A percentile compares a stretch with the other conserved stretches of the same genome.
Conservation (phyloP, 345 rosid species). For the Camelina sativa region DNA sequence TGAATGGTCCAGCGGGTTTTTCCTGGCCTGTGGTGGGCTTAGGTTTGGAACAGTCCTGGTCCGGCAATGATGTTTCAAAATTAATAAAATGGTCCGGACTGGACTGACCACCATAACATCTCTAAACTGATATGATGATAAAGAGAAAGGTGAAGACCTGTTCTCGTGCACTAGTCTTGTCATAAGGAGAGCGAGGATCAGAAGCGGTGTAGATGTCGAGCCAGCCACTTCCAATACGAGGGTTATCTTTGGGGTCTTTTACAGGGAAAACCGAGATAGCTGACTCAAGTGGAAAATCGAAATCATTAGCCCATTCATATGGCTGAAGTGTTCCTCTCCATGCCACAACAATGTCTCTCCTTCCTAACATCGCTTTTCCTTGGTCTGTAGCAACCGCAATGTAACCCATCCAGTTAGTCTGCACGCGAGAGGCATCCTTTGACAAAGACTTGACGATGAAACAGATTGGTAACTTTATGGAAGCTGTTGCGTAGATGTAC, state of each 20-base stretch:
- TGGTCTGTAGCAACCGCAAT: constrained; percentile 58
- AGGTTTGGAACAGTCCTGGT: constrained; percentile 4
- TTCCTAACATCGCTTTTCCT: constrained; percentile 53
- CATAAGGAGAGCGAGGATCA: constrained; percentile 49
- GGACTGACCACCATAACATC: no score
- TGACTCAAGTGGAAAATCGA: constrained; percentile 45
- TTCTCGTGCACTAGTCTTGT: constrained; percentile 55
- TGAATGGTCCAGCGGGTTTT: neutral
- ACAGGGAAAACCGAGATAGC: constrained; percentile 40
- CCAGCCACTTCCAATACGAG: constrained; percentile 56
- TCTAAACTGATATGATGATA: neutral
- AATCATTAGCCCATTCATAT: constrained; percentile 53
- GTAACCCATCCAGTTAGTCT: constrained; percentile 67
- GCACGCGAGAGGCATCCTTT: constrained; percentile 42
- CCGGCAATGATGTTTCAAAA: neutral
- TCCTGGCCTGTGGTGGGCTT: neutral
- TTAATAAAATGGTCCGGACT: neutral
- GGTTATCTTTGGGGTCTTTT: constrained; percentile 8
- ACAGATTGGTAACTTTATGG: constrained; percentile 42
- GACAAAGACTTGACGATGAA: constrained; percentile 49
- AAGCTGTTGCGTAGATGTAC: constrained; percentile 67
- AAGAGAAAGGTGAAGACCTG: constrained; percentile 53
- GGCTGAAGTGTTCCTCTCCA: constrained; percentile 58
- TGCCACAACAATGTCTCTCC: constrained; percentile 59
- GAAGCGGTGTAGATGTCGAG: constrained; percentile 55